These are phyloP conservation scores for Hondaea fermentalgiana DNA, from an alignment of 108 stramenopile genomes.

Conservation along the genomic window DNA sequence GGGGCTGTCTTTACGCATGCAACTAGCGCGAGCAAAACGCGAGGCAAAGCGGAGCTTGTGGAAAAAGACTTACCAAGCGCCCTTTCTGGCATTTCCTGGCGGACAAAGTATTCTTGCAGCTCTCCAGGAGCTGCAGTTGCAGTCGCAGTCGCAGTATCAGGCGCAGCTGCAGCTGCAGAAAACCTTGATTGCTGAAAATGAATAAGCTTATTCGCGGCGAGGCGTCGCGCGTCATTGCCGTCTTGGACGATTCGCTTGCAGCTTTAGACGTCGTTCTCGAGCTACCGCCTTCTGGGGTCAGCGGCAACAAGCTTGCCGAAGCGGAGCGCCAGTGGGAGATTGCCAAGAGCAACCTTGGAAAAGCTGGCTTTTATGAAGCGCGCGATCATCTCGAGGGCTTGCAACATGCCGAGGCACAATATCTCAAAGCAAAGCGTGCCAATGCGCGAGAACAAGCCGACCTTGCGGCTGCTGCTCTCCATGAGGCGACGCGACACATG, in stretches of 20 bases:
- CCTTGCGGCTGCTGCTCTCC: background rate
- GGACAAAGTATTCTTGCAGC: no score
- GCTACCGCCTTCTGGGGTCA: background rate
- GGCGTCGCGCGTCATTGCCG: background rate
- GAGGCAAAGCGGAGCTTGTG: no score
- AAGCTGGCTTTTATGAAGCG: background rate
- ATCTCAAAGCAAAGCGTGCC: background rate
- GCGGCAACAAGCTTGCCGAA: background rate
- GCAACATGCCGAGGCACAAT: background rate
- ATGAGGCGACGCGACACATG: background rate
- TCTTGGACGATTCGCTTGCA: background rate
- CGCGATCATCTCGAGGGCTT: background rate
- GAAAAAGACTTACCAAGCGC: no score
- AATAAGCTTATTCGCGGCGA: conserved; percentile 7
- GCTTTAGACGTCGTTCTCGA: background rate
- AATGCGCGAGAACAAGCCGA: background rate
- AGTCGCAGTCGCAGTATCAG: no score
- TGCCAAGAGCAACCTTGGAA: background rate
- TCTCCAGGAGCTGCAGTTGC: no score
- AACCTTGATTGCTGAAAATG: background rate
- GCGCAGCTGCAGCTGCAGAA: no score
- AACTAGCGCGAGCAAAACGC: no score
- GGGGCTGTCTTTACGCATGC: no score
- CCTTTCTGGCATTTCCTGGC: no score
- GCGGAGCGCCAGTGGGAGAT: background rate